Conservation (phyloP, 768 basidiomycete species). For the Multifurca ochricompacta region DNA sequence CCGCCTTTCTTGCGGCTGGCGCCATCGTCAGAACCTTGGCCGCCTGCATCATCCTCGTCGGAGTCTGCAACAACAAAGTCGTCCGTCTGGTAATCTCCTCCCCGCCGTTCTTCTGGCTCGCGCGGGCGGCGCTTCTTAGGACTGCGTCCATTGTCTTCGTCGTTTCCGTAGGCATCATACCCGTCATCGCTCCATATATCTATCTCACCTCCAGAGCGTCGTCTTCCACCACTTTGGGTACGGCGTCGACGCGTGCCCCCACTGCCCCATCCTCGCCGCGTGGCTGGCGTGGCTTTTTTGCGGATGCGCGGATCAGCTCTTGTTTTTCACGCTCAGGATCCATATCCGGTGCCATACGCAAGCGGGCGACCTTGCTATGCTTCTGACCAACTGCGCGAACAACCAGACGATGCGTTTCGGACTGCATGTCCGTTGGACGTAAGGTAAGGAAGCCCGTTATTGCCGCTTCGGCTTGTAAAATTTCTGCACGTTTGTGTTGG, state of each 20-base stretch:
- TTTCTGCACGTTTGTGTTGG: slow-evolving; percentile 77
- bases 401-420: slow-evolving; percentile 81
- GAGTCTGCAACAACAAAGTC: slow-evolving; percentile 81
- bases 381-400: slow-evolving; percentile 82
- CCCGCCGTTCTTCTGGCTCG: slow-evolving; percentile 41
- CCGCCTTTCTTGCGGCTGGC: slow-evolving; percentile 27
- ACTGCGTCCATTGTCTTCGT: slow-evolving; percentile 39
- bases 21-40: slow-evolving; percentile 11
- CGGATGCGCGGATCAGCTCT: slow-evolving; percentile 57
- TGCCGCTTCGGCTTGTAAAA: slow-evolving; percentile 80
- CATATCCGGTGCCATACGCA: slow-evolving; percentile 72
- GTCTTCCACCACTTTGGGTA: slow-evolving; percentile 22
- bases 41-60: slow-evolving; percentile 45
- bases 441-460: slow-evolving; percentile 79
- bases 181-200: slow-evolving; percentile 61
- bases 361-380: slow-evolving; percentile 71
- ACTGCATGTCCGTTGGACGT: slow-evolving; percentile 84
- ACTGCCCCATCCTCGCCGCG: slow-evolving; percentile 42
- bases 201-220: slow-evolving; percentile 31
- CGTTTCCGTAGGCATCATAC: slow-evolving; percentile 28
- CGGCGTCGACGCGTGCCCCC: slow-evolving; percentile 41
- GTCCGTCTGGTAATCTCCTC: slow-evolving; percentile 73
- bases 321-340: slow-evolving; percentile 70
- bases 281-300: slow-evolving; percentile 56
- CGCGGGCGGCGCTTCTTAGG: slow-evolving; percentile 36